phyloP scores from a whole-genome alignment of 140 eudicot species.

The Anethum foeniculum region DNA sequence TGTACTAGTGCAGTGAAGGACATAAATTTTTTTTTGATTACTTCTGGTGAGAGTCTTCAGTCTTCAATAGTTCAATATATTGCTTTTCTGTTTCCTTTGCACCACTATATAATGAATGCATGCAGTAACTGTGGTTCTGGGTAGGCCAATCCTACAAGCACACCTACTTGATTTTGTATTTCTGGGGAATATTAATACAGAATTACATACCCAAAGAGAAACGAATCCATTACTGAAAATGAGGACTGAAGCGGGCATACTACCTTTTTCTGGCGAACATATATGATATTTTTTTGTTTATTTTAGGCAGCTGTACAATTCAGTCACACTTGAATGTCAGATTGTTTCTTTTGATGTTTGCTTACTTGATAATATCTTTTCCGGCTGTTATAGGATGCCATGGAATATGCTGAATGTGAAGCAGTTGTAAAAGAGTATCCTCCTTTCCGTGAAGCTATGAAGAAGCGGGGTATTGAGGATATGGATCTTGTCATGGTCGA shows the following conservation, averaged over 20 bases:
- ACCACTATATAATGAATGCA: background rate
- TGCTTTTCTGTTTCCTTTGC: background rate
- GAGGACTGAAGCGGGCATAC: too few relatives aligned
- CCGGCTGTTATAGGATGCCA: conserved; percentile 65
- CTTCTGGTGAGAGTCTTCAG: background rate
- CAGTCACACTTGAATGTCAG: background rate
- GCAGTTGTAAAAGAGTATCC: conserved; percentile 92
- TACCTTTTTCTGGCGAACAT: background rate
- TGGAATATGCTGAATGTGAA: conserved; percentile 99
- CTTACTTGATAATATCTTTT: background rate
- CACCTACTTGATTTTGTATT: background rate
- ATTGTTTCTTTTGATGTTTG: background rate
- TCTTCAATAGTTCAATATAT: background rate
- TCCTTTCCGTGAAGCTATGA: conserved; percentile 91
- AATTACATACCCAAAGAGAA: background rate
- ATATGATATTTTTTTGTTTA: background rate
- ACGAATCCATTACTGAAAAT: too few relatives aligned
- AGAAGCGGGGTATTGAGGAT: conserved; percentile 95
- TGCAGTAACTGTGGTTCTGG: background rate
- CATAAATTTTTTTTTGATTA: background rate
- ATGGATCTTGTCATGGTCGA: conserved; percentile 99
- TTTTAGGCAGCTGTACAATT: background rate
- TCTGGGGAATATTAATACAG: background rate
- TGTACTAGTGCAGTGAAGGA: background rate
- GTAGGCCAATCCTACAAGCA: background rate